Conservation (phyloP, 1,139 yeast genomes). For the Saccharomyces hybrid region DNA sequence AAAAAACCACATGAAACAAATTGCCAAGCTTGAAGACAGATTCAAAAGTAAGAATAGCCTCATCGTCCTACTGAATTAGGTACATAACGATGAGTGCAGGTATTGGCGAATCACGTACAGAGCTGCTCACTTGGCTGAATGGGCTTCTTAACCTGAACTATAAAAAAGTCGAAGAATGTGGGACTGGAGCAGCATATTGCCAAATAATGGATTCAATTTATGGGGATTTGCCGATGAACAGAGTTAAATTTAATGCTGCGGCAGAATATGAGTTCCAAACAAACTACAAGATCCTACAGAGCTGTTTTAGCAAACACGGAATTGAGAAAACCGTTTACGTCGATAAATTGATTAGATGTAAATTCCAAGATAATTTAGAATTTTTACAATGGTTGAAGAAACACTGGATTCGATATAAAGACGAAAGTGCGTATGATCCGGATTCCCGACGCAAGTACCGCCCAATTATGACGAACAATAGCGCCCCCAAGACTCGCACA, state of each 20-base stretch:
- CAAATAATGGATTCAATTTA: conserved; percentile 81
- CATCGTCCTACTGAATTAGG: neutral
- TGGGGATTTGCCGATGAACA: conserved; percentile 70
- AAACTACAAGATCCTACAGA: conserved; percentile 80
- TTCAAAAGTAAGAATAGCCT: neutral
- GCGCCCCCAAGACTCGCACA: conserved; percentile 8
- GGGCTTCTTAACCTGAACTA: conserved; percentile 55
- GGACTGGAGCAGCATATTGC: conserved; percentile 91
- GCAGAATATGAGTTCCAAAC: conserved; percentile 70
- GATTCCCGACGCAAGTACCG: conserved; percentile 42
- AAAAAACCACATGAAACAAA: conserved; percentile 1
- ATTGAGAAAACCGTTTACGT: conserved; percentile 75
- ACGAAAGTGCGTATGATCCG: conserved; percentile 66
- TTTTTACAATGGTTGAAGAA: conserved; percentile 86
- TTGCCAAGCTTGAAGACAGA: neutral
- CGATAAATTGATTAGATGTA: conserved; percentile 73
- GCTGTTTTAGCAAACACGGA: conserved; percentile 60
- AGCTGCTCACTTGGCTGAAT: conserved; percentile 80
- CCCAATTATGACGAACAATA: conserved; percentile 21
- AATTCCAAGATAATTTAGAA: conserved; percentile 89
- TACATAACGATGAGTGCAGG: conserved; percentile 20
- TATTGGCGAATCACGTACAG: conserved; percentile 75
- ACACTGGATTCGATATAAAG: conserved; percentile 71
- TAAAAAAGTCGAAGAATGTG: conserved; percentile 84
- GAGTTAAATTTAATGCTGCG: conserved; percentile 62